Conservation (phyloP, 768 basidiomycete genomes). For the Lyophyllum atratum region DNA sequence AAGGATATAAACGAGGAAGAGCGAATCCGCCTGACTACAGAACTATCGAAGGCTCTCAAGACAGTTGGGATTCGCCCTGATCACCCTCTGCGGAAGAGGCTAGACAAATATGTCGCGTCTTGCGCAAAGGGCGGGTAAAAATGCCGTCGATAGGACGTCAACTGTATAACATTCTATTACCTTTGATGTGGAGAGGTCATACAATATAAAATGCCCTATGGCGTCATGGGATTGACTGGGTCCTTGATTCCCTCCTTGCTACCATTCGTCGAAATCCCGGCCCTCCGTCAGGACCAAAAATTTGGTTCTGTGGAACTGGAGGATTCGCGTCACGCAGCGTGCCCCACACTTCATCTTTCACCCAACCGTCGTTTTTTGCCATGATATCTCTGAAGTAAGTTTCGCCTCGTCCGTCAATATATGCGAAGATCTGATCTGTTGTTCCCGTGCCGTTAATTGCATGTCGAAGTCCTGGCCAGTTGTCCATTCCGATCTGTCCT, state of each 20-base stretch:
- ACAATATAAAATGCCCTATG: background rate
- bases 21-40: constrained; percentile 44
- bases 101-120: constrained; percentile 56
- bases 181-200: background rate
- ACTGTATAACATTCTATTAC: background rate
- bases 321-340: constrained; percentile 27
- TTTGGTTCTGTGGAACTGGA: constrained; percentile 28
- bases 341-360: constrained; percentile 32
- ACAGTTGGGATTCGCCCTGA: constrained; percentile 59
- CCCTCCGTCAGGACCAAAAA: constrained; percentile 30
- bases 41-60: constrained; percentile 52
- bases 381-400: constrained; percentile 33
- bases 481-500: constrained; percentile 33
- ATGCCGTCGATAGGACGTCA: background rate
- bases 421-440: constrained; percentile 33
- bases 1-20: constrained; percentile 49
- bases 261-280: constrained; percentile 28
- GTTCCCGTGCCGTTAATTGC: constrained; percentile 33
- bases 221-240: background rate
- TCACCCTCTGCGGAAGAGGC: constrained; percentile 67
- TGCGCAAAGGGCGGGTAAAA: constrained; percentile 8
- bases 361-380: constrained; percentile 35
- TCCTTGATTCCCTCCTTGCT: constrained; percentile 1
- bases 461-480: constrained; percentile 33
- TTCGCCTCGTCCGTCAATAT: constrained; percentile 27